Conservation (phyloP, 305 asterid species). For the Plantago lanceolata region DNA sequence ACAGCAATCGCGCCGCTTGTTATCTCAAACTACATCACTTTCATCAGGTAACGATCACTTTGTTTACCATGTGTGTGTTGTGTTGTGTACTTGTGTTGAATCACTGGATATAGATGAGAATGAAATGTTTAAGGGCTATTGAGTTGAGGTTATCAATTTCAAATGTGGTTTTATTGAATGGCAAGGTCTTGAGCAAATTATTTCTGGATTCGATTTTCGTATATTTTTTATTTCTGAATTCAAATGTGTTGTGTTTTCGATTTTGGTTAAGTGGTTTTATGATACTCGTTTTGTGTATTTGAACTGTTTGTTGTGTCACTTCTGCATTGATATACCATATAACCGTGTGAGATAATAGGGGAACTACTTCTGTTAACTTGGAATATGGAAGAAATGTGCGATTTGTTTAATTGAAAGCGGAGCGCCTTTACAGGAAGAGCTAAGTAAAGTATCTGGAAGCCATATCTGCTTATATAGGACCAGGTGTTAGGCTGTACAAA, state of each 20-base stretch:
- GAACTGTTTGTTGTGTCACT: background rate
- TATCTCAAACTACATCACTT: slow-evolving; percentile 75
- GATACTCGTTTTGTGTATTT: background rate
- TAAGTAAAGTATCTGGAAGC: no score
- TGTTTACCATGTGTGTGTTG: background rate
- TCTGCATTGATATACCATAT: background rate
- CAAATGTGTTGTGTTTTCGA: background rate
- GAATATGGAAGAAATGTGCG: background rate
- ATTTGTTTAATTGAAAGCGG: no score
- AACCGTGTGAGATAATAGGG: no score
- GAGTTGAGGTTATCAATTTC: background rate
- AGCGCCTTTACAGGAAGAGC: no score
- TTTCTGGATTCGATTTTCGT: no score
- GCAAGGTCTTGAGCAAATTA: no score
- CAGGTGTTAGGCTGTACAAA: no score
- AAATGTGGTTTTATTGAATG: background rate
- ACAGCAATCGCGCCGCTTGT: slow-evolving; percentile 97
- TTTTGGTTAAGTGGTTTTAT: background rate
- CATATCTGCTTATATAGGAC: no score
- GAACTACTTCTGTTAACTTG: background rate
- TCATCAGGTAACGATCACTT: slow-evolving; percentile 38
- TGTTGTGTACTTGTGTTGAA: background rate
- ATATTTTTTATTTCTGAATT: no score
- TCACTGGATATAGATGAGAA: background rate
- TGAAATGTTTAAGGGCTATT: background rate